phyloP scores from a whole-genome alignment of 2,329 filamentous ascomycete genomes.

The Trichoderma aggressivum region DNA sequence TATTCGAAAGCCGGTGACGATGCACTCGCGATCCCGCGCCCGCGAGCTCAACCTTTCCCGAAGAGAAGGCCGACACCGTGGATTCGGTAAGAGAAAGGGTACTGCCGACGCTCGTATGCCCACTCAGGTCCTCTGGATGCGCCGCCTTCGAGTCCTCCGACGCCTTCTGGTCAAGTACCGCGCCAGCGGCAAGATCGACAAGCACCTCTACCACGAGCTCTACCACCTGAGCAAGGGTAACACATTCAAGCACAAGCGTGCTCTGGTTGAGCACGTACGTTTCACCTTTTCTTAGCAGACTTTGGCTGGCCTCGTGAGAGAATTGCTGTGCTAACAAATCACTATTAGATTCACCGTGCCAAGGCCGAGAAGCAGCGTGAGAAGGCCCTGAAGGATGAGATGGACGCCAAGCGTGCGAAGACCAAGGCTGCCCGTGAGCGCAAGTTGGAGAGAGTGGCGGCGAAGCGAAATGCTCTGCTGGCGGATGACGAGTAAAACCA shows the following conservation, averaged over 20 bases:
- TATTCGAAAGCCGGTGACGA: slow-evolving; percentile 99
- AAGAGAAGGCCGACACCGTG: slow-evolving; percentile 94
- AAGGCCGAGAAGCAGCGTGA: slow-evolving; percentile 99
- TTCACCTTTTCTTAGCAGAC: background rate
- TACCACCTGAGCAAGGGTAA: slow-evolving; percentile 99
- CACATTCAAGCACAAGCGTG: slow-evolving; percentile 99
- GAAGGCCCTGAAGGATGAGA: slow-evolving; percentile 95
- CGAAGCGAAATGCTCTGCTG: slow-evolving; percentile 85
- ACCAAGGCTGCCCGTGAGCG: slow-evolving; percentile 99
- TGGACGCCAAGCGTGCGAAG: slow-evolving; percentile 99
- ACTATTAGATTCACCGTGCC: slow-evolving; percentile 90
- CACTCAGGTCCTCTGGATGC: slow-evolving; percentile 98
- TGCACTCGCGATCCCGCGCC: slow-evolving; percentile 97
- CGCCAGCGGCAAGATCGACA: slow-evolving; percentile 99
- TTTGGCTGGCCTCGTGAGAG: background rate
- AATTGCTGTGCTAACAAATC: slow-evolving; percentile 15
- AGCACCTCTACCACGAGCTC: slow-evolving; percentile 99
- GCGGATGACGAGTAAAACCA: slow-evolving; percentile 62
- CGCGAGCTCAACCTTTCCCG: slow-evolving; percentile 92
- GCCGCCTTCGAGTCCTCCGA: slow-evolving; percentile 97
- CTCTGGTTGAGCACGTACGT: slow-evolving; percentile 99
- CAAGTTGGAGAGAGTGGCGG: slow-evolving; percentile 85
- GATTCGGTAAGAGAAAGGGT: slow-evolving; percentile 99
- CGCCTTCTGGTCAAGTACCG: slow-evolving; percentile 99
- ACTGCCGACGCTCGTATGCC: slow-evolving; percentile 99